Percentiles rank a stretch among this genome's conserved stretches.
phyloP scores from a whole-genome alignment of 2,329 filamentous ascomycete genomes.

The Microsporum canis region DNA sequence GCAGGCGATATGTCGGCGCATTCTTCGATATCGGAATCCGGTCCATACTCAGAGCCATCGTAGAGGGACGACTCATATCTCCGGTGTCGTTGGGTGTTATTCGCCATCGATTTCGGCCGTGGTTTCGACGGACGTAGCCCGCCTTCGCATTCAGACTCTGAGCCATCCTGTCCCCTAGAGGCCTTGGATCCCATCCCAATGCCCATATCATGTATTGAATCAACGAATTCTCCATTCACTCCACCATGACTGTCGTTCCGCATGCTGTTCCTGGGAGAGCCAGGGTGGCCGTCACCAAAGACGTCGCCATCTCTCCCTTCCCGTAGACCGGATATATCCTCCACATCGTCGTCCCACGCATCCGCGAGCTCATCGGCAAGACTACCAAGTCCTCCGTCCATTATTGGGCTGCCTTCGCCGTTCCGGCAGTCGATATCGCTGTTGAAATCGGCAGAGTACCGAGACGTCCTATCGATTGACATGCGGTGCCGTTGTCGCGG shows the following conservation, averaged over 20 bases:
- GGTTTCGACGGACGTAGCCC: constrained; percentile 12
- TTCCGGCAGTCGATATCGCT: constrained; percentile 8
- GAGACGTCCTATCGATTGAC: constrained; percentile 26
- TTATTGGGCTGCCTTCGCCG: not conserved
- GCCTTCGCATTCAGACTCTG: constrained; percentile 7
- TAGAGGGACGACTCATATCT: constrained; percentile 39
- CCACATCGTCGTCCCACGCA: constrained; percentile 44
- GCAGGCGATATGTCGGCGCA: constrained; percentile 42
- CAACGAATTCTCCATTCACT: constrained; percentile 9
- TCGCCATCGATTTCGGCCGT: constrained; percentile 20
- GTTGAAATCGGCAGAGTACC: constrained; percentile 33
- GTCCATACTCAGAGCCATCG: constrained; percentile 49
- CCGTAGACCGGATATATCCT: constrained; percentile 29
- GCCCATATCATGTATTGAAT: constrained; percentile 20
- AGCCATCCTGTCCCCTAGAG: not conserved
- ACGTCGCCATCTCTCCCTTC: constrained; percentile 17
- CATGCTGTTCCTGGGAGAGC: constrained; percentile 20
- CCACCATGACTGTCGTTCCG: constrained; percentile 7
- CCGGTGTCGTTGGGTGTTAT: constrained; percentile 25
- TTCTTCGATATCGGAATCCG: constrained; percentile 45
- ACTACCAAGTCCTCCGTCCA: constrained; percentile 43
- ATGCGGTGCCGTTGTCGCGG: constrained; percentile 28
- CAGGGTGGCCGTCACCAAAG: constrained; percentile 6
- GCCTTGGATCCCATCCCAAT: constrained; percentile 7
- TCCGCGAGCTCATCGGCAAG: constrained; percentile 54